A percentile compares a stretch with the other conserved stretches of the same genome.
These are phyloP conservation scores for Aspergillus versicolor DNA, from an alignment of 2,329 filamentous ascomycete genomes.

Conservation along the genomic window DNA sequence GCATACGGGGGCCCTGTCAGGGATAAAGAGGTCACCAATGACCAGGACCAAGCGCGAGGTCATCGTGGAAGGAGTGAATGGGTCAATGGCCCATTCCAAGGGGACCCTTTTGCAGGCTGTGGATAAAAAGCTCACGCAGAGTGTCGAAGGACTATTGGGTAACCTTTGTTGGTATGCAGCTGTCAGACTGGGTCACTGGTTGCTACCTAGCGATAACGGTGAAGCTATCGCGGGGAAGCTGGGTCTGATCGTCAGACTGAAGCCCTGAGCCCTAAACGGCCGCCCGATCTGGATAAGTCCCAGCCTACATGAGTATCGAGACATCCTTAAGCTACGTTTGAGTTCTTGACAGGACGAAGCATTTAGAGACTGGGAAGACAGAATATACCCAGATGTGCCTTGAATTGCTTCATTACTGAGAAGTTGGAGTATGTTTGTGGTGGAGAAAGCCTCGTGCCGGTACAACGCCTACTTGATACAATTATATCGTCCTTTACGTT, in stretches of 20 bases:
- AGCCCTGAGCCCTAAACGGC: slow-evolving; percentile 19
- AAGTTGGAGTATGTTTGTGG: background rate
- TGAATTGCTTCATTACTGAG: background rate
- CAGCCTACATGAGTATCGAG: background rate
- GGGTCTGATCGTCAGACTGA: slow-evolving; percentile 1
- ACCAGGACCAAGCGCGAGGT: slow-evolving; percentile 89
- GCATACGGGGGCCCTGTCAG: slow-evolving; percentile 76
- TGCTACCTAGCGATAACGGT: slow-evolving; percentile 12
- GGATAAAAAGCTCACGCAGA: background rate
- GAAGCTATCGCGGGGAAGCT: slow-evolving; percentile 24
- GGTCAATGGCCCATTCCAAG: slow-evolving; percentile 32
- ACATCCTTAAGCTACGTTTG: background rate
- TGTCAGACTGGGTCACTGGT: background rate
- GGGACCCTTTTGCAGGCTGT: background rate
- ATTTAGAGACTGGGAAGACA: background rate
- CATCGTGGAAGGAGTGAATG: slow-evolving; percentile 44
- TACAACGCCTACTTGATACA: background rate
- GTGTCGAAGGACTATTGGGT: slow-evolving; percentile 2
- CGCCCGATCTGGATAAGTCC: background rate
- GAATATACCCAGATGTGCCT: background rate
- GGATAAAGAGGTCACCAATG: slow-evolving; percentile 91
- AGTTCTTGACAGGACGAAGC: background rate
- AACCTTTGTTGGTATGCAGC: slow-evolving; percentile 6
- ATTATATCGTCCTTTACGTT: background rate
- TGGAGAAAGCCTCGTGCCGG: background rate